Evolutionary conservation across 1,284 basidiomycete genomes (phyloP).

Genomic region (Cryptococcus sp.): DNA sequence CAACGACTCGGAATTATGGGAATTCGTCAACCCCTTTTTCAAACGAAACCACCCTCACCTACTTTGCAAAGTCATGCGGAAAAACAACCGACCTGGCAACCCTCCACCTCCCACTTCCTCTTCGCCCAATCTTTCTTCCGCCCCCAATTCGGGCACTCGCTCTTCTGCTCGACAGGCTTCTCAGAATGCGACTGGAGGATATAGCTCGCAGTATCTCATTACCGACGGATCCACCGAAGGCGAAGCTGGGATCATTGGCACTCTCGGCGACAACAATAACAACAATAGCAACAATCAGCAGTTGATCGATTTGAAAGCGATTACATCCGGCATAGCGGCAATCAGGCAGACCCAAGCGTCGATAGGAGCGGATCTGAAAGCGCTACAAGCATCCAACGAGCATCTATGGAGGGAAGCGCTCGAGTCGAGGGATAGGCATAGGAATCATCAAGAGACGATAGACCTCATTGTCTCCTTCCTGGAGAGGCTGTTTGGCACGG

Average conservation of each 20-base stretch:
- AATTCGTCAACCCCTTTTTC: constrained; percentile 88
- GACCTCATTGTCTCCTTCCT: constrained; percentile 92
- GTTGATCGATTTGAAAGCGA: constrained; percentile 35
- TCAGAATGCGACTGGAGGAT: not conserved
- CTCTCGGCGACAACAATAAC: not conserved
- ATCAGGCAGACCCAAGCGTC: constrained; percentile 89
- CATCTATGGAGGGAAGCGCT: constrained; percentile 88
- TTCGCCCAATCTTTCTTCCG: constrained; percentile 1
- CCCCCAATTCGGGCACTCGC: constrained; percentile 20
- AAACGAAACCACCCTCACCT: constrained; percentile 83
- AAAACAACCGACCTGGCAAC: constrained; percentile 51
- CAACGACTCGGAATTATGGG: constrained; percentile 70
- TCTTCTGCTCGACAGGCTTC: constrained; percentile 28
- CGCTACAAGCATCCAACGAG: constrained; percentile 82
- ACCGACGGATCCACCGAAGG: constrained; percentile 42
- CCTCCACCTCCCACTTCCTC: constrained; percentile 6
- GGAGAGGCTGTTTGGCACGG: constrained; percentile 78
- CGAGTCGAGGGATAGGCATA: constrained; percentile 68
- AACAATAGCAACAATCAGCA: constrained; percentile 16
- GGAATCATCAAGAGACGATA: constrained; percentile 95
- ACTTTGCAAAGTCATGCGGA: constrained; percentile 79
- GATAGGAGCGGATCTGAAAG: constrained; percentile 80
- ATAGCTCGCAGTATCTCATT: constrained; percentile 20
- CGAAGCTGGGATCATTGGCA: constrained; percentile 26
- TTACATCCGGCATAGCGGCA: constrained; percentile 66